Evolutionary conservation across 306 rosid genomes (phyloP).

Genomic region (Rosa rugosa): DNA sequence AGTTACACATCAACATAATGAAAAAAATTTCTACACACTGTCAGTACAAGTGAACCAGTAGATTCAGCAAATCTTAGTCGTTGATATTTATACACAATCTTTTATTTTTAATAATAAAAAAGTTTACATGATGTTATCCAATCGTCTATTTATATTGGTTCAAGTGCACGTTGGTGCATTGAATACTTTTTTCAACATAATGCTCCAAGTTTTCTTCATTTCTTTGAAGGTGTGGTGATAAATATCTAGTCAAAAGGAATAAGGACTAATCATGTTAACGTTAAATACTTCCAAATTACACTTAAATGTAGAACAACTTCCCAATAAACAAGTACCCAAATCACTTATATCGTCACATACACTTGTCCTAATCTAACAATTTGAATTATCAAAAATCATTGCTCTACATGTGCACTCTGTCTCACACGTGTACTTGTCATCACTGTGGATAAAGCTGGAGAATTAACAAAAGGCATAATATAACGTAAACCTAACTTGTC

Average conservation of each 20-base stretch:
- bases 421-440: conserved; percentile 25
- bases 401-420: conserved; percentile 8
- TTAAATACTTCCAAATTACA: background rate
- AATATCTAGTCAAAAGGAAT: background rate
- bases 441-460: background rate
- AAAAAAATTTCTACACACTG: too few species aligned
- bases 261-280: background rate
- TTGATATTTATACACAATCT: too few species aligned
- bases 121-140: too few species aligned
- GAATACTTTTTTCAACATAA: too few species aligned
- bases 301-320: background rate
- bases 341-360: background rate
- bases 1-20: too few species aligned
- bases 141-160: too few species aligned
- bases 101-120: too few species aligned
- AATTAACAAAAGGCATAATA: background rate
- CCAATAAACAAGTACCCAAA: background rate
- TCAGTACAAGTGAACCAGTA: too few species aligned
- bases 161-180: too few species aligned
- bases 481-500: background rate
- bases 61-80: too few species aligned
- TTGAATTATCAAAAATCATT: conserved; percentile 3
- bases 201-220: too few species aligned
- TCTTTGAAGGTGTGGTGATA: too few species aligned
- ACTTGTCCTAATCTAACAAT: background rate